A percentile compares a stretch with the other conserved stretches of the same genome.
Conservation (phyloP, 2,329 filamentous ascomycete genomes). For the Arthrocladium fulminans region DNA sequence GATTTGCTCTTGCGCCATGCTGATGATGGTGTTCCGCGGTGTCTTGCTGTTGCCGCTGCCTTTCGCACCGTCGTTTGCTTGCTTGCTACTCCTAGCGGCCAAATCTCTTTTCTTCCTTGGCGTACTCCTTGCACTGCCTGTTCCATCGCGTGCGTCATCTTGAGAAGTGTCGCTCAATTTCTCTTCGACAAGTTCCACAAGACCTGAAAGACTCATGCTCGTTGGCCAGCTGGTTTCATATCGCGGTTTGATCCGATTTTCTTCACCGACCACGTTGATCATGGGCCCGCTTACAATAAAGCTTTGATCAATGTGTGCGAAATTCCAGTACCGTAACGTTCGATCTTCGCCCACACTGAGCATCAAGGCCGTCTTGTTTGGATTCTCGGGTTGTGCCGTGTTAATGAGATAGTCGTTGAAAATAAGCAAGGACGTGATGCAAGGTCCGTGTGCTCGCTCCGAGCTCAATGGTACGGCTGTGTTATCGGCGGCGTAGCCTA, state of each 20-base stretch:
- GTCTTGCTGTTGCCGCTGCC: slow-evolving; percentile 33
- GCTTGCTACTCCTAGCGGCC: slow-evolving; percentile 9
- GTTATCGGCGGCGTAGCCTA: background rate
- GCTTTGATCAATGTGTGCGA: slow-evolving; percentile 67
- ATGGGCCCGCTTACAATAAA: slow-evolving; percentile 62
- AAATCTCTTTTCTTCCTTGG: slow-evolving; percentile 17
- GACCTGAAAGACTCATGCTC: slow-evolving; percentile 7
- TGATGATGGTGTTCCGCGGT: slow-evolving; percentile 74
- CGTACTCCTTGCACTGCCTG: slow-evolving; percentile 20
- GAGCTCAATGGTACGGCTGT: background rate
- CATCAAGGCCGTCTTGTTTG: slow-evolving; percentile 67
- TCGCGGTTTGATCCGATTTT: slow-evolving; percentile 49
- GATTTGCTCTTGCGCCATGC: slow-evolving; percentile 75
- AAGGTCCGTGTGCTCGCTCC: background rate
- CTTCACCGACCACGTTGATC: slow-evolving; percentile 33
- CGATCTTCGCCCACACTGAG: slow-evolving; percentile 82
- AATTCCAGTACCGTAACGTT: slow-evolving; percentile 90
- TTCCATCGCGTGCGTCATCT: slow-evolving; percentile 12
- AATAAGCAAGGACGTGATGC: slow-evolving; percentile 35
- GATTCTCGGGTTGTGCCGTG: slow-evolving; percentile 16
- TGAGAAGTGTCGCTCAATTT: slow-evolving; percentile 37
- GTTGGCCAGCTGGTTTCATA: slow-evolving; percentile 43
- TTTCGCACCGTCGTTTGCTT: slow-evolving; percentile 4
- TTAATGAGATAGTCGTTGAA: slow-evolving; percentile 50
- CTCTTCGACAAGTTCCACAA: slow-evolving; percentile 58